Evolutionary conservation across 371 early-diverging fungal species (phyloP).

Genomic region (Astathelohania contejeani): DNA sequence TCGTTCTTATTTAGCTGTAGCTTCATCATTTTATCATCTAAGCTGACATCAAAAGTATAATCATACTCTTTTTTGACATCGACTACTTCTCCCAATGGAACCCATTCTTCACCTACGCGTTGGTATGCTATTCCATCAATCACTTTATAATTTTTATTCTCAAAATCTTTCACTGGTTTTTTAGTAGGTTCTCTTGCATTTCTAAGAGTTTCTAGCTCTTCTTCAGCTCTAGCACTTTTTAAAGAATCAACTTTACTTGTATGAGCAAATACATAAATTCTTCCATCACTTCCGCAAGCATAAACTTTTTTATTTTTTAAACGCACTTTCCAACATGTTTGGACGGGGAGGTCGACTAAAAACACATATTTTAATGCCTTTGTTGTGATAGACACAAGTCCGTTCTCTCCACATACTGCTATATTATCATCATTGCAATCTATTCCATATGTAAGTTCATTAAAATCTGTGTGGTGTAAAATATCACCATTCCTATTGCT

Average conservation of each 20-base stretch:
- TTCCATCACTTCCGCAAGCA: conserved; percentile 42
- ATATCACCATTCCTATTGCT: conserved; percentile 22
- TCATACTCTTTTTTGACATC: conserved; percentile 27
- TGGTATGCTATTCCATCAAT: conserved; percentile 35
- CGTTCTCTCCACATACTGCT: conserved; percentile 45
- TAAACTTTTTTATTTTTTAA: conserved; percentile 13
- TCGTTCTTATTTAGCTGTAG: conserved; percentile 50
- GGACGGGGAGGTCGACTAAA: conserved; percentile 12
- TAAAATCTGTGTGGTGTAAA: conserved; percentile 15
- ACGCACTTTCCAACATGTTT: conserved; percentile 38
- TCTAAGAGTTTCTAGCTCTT: background rate
- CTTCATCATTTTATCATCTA: conserved; percentile 32
- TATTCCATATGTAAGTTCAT: conserved; percentile 35
- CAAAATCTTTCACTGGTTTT: conserved; percentile 4
- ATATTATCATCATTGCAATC: conserved; percentile 4
- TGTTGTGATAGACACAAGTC: conserved; percentile 30
- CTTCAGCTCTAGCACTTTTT: conserved; percentile 1
- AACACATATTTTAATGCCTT: conserved; percentile 16
- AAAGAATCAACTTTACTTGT: conserved; percentile 7
- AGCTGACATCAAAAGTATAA: conserved; percentile 43
- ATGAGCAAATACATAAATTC: conserved; percentile 40
- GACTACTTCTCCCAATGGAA: conserved; percentile 33
- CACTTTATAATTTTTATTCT: conserved; percentile 38
- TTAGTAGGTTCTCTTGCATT: conserved; percentile 7
- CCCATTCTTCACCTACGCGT: conserved; percentile 32